Base-by-base conservation (phyloP, 2,329 filamentous ascomycete genomes). In the Cercospora brassicicola region DNA sequence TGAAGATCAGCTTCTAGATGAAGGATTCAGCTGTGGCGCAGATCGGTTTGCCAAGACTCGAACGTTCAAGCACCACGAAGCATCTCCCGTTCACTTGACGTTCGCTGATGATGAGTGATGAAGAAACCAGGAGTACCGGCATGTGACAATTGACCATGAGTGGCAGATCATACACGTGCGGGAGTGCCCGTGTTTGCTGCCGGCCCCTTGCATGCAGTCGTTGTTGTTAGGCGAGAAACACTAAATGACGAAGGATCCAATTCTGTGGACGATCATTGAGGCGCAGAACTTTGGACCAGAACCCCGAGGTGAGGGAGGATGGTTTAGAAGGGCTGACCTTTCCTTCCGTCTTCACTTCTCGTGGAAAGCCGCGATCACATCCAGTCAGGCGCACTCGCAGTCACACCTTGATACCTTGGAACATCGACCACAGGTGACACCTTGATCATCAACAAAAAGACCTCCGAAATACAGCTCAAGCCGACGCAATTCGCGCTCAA, bases 241-340 rank as follows among this genome's bases (percentile, higher is more conserved):
- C 45, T 48, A 48, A 48, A 56, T 28, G 53, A 61, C 20, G 61
- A 64, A 64, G 61, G 65, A 62, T 62, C n/a, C 48, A 20, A 26
- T 56, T 31, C 26, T 28, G 65, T 23, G 23, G 23, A 26, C 59
- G 59, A 66, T 51, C 30, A 42, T 57, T 59, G 65, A 59, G 48
- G 59, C 31, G 36, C 57, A 61, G 56, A 42, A 59, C 30, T 31
- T 4, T 59, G 10, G 28, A 33, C 28, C 11, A 20, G n/a, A 59
- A 15, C 10, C 36, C 8, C 45, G 45, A 48, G 10, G 45, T 23
- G 45, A 39, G 7, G 30, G 9, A 30, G 2, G n/a, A 13, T 48
- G 45, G 2, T 48, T 48, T 23, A 23, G 1, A 48, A 23, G 20
- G n/a, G 10, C n/a, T 5, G 18, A 48, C 45, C 45, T 23, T 48